phyloP scores from a whole-genome alignment of 2,329 filamentous ascomycete genomes.

The Pseudocercospora vitis region DNA sequence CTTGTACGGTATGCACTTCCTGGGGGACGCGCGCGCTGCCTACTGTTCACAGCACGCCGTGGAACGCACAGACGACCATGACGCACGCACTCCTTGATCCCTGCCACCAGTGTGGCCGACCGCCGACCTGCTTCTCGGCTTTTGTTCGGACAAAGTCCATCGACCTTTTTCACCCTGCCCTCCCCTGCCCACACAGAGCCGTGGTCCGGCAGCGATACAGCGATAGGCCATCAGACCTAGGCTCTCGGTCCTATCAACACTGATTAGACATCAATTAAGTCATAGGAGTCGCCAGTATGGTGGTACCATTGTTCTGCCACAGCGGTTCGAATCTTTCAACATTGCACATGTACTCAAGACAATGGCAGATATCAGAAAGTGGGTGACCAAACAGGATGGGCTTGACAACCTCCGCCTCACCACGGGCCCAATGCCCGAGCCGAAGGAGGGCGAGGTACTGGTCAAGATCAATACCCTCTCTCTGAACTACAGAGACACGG shows the following conservation, averaged over 20 bases:
- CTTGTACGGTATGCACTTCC: too few species aligned
- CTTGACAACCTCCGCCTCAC: conserved; percentile 43
- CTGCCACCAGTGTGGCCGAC: neutral
- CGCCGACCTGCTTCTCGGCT: neutral
- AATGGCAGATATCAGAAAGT: conserved; percentile 28
- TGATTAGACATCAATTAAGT: conserved; percentile 5
- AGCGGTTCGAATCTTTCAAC: too few species aligned
- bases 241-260: neutral
- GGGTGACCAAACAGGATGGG: conserved; percentile 46
- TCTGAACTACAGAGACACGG: conserved; percentile 56
- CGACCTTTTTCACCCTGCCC: neutral
- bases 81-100: neutral
- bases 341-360: neutral
- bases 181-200: neutral
- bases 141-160: neutral
- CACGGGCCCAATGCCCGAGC: conserved; percentile 38
- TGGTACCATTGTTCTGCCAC: neutral
- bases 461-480: conserved; percentile 55
- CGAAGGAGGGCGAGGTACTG: conserved; percentile 48
- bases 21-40: neutral
- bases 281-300: too few species aligned
- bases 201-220: too few species aligned
- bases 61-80: too few species aligned
- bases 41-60: too few species aligned
- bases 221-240: conserved; percentile 8